These are phyloP conservation scores for Prunus yedoensis DNA, from an alignment of 331 rosid genomes.

Conservation along the genomic window DNA sequence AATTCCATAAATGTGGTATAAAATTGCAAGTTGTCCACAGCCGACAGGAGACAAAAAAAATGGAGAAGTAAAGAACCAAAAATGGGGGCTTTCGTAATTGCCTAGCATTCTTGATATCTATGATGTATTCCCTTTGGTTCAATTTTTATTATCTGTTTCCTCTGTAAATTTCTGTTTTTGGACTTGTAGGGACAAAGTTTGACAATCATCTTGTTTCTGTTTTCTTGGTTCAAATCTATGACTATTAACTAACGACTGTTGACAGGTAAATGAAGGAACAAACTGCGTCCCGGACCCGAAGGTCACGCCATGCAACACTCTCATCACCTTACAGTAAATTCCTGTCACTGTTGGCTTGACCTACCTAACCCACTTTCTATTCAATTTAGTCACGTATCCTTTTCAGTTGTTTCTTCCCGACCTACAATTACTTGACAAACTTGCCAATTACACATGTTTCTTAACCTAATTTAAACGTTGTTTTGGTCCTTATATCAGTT, in stretches of 20 bases:
- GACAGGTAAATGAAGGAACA: not conserved
- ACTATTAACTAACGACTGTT: not conserved
- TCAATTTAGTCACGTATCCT: not conserved
- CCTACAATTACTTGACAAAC: not conserved
- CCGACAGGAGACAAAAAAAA: not conserved
- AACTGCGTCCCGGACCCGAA: not conserved
- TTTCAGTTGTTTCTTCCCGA: not conserved
- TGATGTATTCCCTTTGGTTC: too few relatives aligned
- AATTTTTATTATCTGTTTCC: too few relatives aligned
- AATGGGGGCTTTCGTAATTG: too few relatives aligned
- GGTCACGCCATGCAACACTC: slow-evolving; percentile 4
- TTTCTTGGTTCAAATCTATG: not conserved
- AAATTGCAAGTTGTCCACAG: not conserved
- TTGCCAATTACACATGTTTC: not conserved
- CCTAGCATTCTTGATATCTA: too few relatives aligned
- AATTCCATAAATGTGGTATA: not conserved
- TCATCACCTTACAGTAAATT: not conserved
- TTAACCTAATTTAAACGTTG: too few relatives aligned
- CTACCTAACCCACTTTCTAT: not conserved
- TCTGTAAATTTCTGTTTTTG: not conserved
- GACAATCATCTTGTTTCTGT: not conserved
- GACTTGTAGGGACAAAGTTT: not conserved
- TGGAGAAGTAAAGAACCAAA: not conserved
- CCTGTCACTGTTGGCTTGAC: not conserved
- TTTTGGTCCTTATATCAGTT: too few relatives aligned